Evolutionary conservation across 148 eudicot genomes (phyloP).

Genomic region (Linanthus parryae): DNA sequence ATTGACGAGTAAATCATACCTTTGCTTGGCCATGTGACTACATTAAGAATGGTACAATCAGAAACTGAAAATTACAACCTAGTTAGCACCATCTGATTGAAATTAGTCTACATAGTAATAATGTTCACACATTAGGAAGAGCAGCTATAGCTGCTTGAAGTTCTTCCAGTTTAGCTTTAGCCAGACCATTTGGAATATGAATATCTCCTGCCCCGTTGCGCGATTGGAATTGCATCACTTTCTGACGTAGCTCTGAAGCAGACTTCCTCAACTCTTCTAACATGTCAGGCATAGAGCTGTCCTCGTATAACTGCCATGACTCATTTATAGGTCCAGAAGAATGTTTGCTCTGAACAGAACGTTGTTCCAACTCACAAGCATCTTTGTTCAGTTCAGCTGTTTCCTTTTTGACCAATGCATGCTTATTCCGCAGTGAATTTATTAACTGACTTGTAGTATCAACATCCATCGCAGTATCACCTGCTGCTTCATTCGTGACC

Average conservation of each 20-base stretch:
- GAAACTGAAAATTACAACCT: too few species aligned
- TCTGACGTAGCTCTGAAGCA: constrained; percentile 37
- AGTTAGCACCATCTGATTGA: too few species aligned
- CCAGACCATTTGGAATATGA: constrained; percentile 11
- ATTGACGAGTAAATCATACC: constrained; percentile 48
- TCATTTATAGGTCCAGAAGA: constrained; percentile 44
- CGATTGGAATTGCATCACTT: constrained; percentile 17
- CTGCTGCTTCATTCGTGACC: constrained; percentile 40
- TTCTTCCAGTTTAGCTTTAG: constrained; percentile 11
- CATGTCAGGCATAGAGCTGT: constrained; percentile 31
- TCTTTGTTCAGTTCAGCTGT: constrained; percentile 50
- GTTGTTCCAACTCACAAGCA: constrained; percentile 35
- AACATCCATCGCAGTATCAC: constrained; percentile 34
- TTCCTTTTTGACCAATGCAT: constrained; percentile 65
- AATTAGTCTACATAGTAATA: too few species aligned
- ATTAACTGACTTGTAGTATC: constrained; percentile 40
- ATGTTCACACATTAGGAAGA: constrained; percentile 4
- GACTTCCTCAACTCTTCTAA: constrained; percentile 39
- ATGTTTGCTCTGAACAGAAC: constrained; percentile 31
- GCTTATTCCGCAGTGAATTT: constrained; percentile 47
- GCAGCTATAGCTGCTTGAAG: constrained; percentile 13
- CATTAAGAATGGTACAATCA: too few species aligned
- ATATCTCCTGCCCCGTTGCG: constrained; percentile 6
- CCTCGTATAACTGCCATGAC: constrained; percentile 49
- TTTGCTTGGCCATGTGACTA: too few species aligned